Base-by-base conservation (phyloP, 2,329 filamentous ascomycete genomes). In the Colletotrichum ledebouriae region DNA sequence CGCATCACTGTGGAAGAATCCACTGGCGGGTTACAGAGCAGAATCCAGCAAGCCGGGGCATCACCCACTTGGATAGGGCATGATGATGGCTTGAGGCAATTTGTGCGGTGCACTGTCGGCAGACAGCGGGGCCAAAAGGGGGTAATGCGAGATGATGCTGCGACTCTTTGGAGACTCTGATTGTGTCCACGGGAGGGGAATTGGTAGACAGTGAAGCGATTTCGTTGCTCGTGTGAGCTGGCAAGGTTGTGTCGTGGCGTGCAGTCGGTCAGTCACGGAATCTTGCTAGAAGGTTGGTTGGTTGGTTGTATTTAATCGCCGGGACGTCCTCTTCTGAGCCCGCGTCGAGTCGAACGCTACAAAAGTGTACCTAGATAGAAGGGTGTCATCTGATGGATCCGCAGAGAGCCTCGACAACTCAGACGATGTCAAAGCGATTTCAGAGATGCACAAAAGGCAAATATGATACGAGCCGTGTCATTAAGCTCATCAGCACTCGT, bases 401-500 rank as follows among this genome's bases (percentile, higher is more conserved):
- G 15, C 41, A 46, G 15, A 59, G 56, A 47, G 25, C 13, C 49
- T 22, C 2, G 33, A 53, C 33, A 53, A 10, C 29, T 15, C 25
- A 13, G 29, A 53, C 9, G 25, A 37, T 17, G 17, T 25, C 17
- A 52, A 50, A 37, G 4, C 15, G 37, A 15, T 6, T 17, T 29
- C n/a, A n/a, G 39, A 11, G 29, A 10, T n/a, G 3, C 15, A 34
- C 13, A 11, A 7, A 50, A n/a, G 13, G 33, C 50, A 7, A 17
- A 1, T 17, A 17, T 17, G 15, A 42, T 46, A 17, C 17, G 49
- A 65, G 61, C 44, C 61, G 65, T 59, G 44, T 7, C 46, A 56
- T 37, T 68, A 65, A 68, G 55, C 65, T 68, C 60, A 44, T 53
- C 12, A 57, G 17, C 6, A 55, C n/a, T 33, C 34, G 50, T 3